Conservation (phyloP, 176 grass and related monocot species). For the Cenchrus fungigraminus region DNA sequence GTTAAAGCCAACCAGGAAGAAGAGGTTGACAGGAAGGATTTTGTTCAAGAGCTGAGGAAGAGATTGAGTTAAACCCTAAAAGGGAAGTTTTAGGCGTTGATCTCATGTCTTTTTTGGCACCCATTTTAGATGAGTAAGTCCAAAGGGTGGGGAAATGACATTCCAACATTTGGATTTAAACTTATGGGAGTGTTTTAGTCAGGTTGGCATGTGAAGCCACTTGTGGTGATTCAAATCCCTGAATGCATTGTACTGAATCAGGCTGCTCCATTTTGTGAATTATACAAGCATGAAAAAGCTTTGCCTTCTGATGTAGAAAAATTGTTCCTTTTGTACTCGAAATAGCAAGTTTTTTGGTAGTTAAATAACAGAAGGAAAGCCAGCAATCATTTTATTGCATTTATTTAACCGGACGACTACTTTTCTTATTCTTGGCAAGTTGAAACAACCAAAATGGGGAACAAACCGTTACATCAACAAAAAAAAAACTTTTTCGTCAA, state of each 20-base stretch:
- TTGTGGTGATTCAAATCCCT: neutral
- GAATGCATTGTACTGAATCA: neutral
- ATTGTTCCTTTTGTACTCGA: neutral
- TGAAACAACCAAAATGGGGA: neutral
- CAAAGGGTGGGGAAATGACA: neutral
- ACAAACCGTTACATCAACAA: slow-evolving; percentile 13
- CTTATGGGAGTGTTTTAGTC: neutral
- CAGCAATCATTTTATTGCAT: neutral
- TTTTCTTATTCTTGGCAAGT: slow-evolving; percentile 19
- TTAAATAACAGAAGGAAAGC: neutral
- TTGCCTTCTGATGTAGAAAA: neutral
- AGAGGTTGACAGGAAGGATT: slow-evolving; percentile 55
- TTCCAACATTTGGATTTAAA: neutral
- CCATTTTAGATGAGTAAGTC: neutral
- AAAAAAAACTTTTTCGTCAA: neutral
- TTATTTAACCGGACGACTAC: slow-evolving; percentile 13
- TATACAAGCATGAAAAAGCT: neutral
- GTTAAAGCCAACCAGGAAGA: slow-evolving; percentile 63
- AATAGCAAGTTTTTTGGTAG: neutral
- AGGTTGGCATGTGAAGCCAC: neutral
- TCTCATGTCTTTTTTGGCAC: slow-evolving; percentile 2
- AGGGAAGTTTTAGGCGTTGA: neutral
- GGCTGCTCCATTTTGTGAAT: neutral
- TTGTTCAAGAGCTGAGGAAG: slow-evolving; percentile 62
- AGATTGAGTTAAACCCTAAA: slow-evolving; percentile 45